These are phyloP conservation scores for Oryza brachyantha DNA, from an alignment of 176 grass and related monocot genomes.

Conservation along the genomic window DNA sequence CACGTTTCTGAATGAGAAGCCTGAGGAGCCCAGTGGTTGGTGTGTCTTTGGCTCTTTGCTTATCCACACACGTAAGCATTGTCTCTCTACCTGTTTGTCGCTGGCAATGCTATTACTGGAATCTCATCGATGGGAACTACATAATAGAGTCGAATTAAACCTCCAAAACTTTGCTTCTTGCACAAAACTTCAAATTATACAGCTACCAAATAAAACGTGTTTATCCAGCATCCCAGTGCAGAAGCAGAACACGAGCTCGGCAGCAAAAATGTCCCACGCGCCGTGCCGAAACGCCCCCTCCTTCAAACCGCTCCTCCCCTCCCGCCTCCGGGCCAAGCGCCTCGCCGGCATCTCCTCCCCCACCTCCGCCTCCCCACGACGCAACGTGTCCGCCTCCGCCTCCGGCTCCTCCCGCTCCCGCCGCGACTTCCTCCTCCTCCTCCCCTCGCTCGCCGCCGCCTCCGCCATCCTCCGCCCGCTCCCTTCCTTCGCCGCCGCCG, in stretches of 20 bases:
- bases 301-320: conserved; percentile 39
- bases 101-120: too few relatives aligned
- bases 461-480: conserved; percentile 31
- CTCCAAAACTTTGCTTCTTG: not conserved
- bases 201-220: not conserved
- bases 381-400: conserved; percentile 20
- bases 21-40: conserved; percentile 24
- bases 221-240: not conserved
- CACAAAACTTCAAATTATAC: not conserved
- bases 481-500: conserved; percentile 14
- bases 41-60: not conserved
- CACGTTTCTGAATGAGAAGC: not conserved
- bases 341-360: not conserved
- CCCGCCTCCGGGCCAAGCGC: conserved; percentile 21
- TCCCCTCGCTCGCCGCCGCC: conserved; percentile 60
- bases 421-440: conserved; percentile 57
- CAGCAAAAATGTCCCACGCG: conserved; percentile 14
- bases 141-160: not conserved
- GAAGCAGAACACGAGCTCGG: not conserved
- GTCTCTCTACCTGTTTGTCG: not conserved
- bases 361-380: conserved; percentile 15
- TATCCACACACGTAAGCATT: conserved; percentile 22
- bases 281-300: conserved; percentile 16
- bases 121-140: too few relatives aligned
- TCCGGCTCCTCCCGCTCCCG: conserved; percentile 30